Evolutionary conservation across 257 asterid genomes (phyloP), one percentile per base, ranked within the genome.

Genomic region (Haberlea rhodopensis): DNA sequence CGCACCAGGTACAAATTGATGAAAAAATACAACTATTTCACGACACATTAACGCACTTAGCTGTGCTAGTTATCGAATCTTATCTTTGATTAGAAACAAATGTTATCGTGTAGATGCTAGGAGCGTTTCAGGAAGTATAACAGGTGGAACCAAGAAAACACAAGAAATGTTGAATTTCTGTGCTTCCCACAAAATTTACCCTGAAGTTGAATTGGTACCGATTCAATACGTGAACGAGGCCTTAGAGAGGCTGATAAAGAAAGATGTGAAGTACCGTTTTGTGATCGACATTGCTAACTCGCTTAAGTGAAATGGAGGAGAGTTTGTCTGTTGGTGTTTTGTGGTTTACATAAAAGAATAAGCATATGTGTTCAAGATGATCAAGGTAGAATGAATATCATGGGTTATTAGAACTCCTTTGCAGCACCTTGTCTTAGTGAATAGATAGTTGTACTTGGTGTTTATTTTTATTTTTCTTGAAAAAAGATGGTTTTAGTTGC

Each of bases 121-220:
- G 71, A 59, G 80, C 40, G 61, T 92, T 52, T 5, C 86, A 0
- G 99, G 99, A 60, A 87, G 97, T 57, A 0, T 79, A 56, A 80
- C 95, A 2, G 99, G 99, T 23, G 99, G 99, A 71, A 84, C 87
- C 3, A 89, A 79, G 45, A 80, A 69, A 75, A 89, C 85, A 5
- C 95, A 81, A 71, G 97, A 92, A 73, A 84, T 92, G 97, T 69
- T 92, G 84, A 87, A 79, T 7, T 92, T 92, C 65, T 92, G 97
- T 71, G 96, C 96, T 67, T 20, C 82, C 15, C 82, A 85, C 84
- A 89, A 83, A 74, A 84, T 92, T 40, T 89, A 89, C 73, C 97
- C 99, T 2, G 86, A 87, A 3, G 78, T 87, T 26, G 98, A 87
- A 77, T 1, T 78, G 66, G 70, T 89, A 20, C 89, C 94, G 4